Evolutionary conservation across 1,284 basidiomycete genomes (phyloP), one percentile per base, ranked within the genome.

Genomic region (Acaromyces ingoldii): DNA sequence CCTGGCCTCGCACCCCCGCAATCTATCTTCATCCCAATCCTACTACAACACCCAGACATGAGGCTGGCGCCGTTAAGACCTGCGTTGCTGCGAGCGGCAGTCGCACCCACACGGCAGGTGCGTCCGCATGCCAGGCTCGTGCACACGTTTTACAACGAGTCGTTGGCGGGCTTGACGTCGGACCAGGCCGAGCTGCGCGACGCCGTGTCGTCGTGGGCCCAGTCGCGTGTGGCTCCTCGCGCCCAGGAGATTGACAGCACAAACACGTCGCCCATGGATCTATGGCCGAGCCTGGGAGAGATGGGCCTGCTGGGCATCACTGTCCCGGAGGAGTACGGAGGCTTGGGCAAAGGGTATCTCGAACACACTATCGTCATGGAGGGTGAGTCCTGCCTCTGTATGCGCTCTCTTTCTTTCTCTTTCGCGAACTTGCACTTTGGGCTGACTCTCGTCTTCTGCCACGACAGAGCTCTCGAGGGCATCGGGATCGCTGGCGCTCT

Each of bases 401-500:
- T 5, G 6, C 24, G 13, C 13, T 34, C 13, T 13, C n/a, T 34
- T 13, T 34, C n/a, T 34, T 34, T 13, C 13, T 19, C 33, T 34
- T 19, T 19, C 19, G 13, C 19, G 39, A 11, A 22, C 39, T 13
- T 22, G 26, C 2, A 17, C 31, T 10, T 10, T 34, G 10, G 31
- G 17, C 39, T 41, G 39, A 22, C 39, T 41, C 10, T 17, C 24
- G 9, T 44, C 11, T 36, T 10, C 30, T 17, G 19, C 30, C 36
- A 2, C 30, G 2, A n/a, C 44, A 79, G 87, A 89, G 64, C 79
- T 96, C 49, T 92, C 90, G 24, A 80, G 85, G 25, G 88, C 89
- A 6, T 92, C 89, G 5, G 91, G 90, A 21, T 89, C 88, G 2
- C 85, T 96, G 29, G 91, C 86, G 1, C 82, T 96, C 9, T 91